Evolutionary conservation across 108 stramenopile species (phyloP).

Genomic region (Fragilariopsis cylindrus): DNA sequence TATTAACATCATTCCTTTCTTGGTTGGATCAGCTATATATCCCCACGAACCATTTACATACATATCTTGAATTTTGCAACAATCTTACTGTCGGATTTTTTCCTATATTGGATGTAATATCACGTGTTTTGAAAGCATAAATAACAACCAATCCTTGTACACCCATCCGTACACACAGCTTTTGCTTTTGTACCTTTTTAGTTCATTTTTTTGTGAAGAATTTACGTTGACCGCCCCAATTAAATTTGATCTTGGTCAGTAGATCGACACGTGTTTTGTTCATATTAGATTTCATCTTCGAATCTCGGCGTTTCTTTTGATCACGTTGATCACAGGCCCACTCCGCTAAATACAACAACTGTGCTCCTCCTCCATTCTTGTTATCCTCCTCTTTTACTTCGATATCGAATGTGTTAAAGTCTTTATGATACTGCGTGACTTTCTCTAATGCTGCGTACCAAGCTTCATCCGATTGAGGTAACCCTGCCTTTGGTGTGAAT

Average conservation of each 20-base stretch:
- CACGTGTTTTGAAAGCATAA: too few species aligned
- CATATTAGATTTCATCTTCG: constrained; percentile 4
- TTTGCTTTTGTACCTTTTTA: too few species aligned
- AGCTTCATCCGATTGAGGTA: background rate
- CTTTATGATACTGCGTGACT: constrained; percentile 11
- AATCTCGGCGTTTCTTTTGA: constrained; percentile 9
- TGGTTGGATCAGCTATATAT: too few species aligned
- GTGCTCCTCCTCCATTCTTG: background rate
- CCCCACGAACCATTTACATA: too few species aligned
- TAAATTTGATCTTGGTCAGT: constrained; percentile 8
- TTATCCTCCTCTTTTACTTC: background rate
- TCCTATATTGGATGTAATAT: too few species aligned
- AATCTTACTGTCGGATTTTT: too few species aligned
- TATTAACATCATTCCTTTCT: too few species aligned
- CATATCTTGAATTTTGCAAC: too few species aligned
- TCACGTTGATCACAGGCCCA: constrained; percentile 14
- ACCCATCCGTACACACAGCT: too few species aligned
- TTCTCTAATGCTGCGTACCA: constrained; percentile 14
- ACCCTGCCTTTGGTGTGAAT: background rate
- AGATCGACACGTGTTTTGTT: constrained; percentile 18
- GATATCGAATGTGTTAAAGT: constrained; percentile 6
- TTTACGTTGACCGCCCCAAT: constrained; percentile 14
- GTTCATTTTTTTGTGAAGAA: background rate
- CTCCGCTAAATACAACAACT: background rate
- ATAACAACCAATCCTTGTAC: too few species aligned